Conservation (phyloP, 768 basidiomycete species). For the Steccherinum ochraceum region DNA sequence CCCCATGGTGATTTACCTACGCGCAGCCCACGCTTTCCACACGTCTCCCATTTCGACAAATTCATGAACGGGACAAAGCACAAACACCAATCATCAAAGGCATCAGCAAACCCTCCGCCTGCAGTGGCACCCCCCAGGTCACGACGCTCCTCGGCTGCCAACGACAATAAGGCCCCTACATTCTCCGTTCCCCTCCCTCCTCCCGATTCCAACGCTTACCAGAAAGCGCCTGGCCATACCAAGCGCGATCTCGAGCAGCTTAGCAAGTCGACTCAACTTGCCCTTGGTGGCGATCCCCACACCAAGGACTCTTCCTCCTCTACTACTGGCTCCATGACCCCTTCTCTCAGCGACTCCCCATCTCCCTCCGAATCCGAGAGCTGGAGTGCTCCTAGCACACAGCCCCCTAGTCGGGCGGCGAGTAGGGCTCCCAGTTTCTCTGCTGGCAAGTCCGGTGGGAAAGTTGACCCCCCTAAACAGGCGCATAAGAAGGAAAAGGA, state of each 20-base stretch:
- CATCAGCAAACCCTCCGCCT: constrained; percentile 4
- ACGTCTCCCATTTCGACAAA: constrained; percentile 4
- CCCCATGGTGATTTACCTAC: constrained; percentile 26
- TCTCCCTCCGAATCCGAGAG: constrained; percentile 53
- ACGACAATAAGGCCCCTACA: constrained; percentile 11
- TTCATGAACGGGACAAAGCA: constrained; percentile 14
- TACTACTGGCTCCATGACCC: constrained; percentile 34
- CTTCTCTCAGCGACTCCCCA: constrained; percentile 37
- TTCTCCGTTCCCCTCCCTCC: constrained; percentile 42
- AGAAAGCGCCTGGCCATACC: constrained; percentile 47
- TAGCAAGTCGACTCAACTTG: constrained; percentile 10
- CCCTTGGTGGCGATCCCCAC: constrained; percentile 15
- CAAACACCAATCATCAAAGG: constrained; percentile 12
- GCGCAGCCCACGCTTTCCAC: background rate
- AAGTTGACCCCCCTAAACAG: constrained; percentile 12
- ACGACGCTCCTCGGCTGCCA: background rate
- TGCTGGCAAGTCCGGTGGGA: constrained; percentile 25
- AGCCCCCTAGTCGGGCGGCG: constrained; percentile 49
- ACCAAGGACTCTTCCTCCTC: constrained; percentile 25
- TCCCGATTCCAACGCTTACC: constrained; percentile 39
- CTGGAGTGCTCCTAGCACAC: constrained; percentile 56
- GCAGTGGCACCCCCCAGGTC: constrained; percentile 3
- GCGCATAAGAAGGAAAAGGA: constrained; percentile 8
- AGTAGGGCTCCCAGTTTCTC: constrained; percentile 40
- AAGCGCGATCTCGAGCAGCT: constrained; percentile 36